phyloP scores from a whole-genome alignment of 768 basidiomycete genomes.

The Boletus tomentosulus region DNA sequence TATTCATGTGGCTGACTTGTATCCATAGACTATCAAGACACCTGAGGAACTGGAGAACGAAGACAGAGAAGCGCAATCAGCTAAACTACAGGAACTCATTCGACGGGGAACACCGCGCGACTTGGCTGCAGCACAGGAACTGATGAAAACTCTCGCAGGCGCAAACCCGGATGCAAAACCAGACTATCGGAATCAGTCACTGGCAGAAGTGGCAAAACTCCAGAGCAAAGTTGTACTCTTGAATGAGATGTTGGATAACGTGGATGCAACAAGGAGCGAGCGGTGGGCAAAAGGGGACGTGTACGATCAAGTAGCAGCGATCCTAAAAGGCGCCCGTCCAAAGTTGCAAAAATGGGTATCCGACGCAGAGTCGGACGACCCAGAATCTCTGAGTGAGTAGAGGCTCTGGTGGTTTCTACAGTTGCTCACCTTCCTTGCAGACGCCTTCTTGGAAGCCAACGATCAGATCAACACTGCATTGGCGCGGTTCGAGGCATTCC shows the following conservation, averaged over 20 bases:
- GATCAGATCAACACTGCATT: slow-evolving; percentile 96
- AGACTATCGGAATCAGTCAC: slow-evolving; percentile 87
- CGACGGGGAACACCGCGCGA: slow-evolving; percentile 94
- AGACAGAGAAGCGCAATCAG: slow-evolving; percentile 90
- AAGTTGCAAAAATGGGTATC: slow-evolving; percentile 98
- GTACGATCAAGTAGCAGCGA: slow-evolving; percentile 91
- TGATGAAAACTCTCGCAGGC: slow-evolving; percentile 94
- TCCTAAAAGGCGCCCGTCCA: slow-evolving; percentile 78
- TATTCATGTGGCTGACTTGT: background rate
- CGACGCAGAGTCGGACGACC: slow-evolving; percentile 84
- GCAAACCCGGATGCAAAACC: slow-evolving; percentile 94
- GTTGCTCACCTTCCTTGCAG: slow-evolving; percentile 36
- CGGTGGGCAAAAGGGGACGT: slow-evolving; percentile 84
- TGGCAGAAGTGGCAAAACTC: slow-evolving; percentile 88
- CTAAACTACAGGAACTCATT: slow-evolving; percentile 98
- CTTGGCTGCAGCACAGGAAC: slow-evolving; percentile 90
- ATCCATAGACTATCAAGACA: slow-evolving; percentile 75
- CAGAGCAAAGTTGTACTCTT: slow-evolving; percentile 94
- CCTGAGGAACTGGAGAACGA: slow-evolving; percentile 96
- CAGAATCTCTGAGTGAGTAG: slow-evolving; percentile 78
- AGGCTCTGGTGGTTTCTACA: background rate
- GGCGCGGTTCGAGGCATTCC: slow-evolving; percentile 88
- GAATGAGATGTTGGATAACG: slow-evolving; percentile 96
- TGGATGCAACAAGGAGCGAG: slow-evolving; percentile 67
- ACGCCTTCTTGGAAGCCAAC: slow-evolving; percentile 92